phyloP scores from a whole-genome alignment of 176 grass and related monocot genomes.

The Pontederia paniculata region DNA sequence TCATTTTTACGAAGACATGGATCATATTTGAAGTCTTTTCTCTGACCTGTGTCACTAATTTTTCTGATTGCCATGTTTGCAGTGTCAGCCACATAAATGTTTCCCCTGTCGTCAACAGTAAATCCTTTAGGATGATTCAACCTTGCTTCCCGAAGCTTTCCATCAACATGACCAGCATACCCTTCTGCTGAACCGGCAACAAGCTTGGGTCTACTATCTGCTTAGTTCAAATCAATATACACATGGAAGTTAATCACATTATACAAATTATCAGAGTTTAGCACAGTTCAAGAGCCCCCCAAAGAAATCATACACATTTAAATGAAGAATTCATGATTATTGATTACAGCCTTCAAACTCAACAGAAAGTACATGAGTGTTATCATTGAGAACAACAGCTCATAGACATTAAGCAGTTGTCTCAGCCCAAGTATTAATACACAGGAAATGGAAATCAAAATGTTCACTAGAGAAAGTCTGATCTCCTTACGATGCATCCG shows the following conservation, averaged over 20 bases:
- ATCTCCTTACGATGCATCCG: too few relatives aligned
- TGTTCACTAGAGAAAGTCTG: too few relatives aligned
- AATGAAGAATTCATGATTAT: too few relatives aligned
- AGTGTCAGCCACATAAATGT: slow-evolving; percentile 91
- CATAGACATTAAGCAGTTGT: too few relatives aligned
- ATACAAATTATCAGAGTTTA: neutral
- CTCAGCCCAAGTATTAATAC: too few relatives aligned
- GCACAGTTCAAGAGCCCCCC: neutral
- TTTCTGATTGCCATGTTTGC: slow-evolving; percentile 99
- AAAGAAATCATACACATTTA: neutral
- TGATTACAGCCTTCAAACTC: too few relatives aligned
- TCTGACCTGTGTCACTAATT: slow-evolving; percentile 76
- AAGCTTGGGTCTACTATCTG: slow-evolving; percentile 96
- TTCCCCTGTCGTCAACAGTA: slow-evolving; percentile 74
- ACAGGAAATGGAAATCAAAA: too few relatives aligned
- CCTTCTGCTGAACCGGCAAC: slow-evolving; percentile 78
- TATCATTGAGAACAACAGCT: too few relatives aligned
- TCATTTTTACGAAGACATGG: too few relatives aligned
- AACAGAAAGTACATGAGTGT: too few relatives aligned
- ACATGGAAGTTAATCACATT: too few relatives aligned
- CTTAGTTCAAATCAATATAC: neutral
- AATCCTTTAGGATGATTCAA: slow-evolving; percentile 91
- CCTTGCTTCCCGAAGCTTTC: slow-evolving; percentile 52
- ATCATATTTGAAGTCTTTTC: slow-evolving; percentile 17
- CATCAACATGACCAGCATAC: slow-evolving; percentile 77